Evolutionary conservation across 164 flowering plant species (phyloP).

Genomic region (Macadamia tetraphylla): DNA sequence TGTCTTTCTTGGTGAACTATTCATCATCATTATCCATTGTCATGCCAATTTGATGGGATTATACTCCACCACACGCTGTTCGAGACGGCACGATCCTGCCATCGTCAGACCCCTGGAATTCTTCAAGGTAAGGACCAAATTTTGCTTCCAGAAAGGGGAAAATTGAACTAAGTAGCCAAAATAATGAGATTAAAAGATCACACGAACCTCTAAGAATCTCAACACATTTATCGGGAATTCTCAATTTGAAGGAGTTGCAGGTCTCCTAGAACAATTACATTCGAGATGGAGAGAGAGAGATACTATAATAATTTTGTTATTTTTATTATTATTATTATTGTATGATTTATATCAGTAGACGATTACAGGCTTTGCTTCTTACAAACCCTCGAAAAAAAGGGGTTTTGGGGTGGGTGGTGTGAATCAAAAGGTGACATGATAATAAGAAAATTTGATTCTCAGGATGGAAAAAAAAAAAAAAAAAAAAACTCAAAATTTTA

Average conservation of each 20-base stretch:
- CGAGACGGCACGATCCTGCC: constrained; percentile 44
- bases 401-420: constrained; percentile 14
- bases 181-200: no score
- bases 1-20: no score
- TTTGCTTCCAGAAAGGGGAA: no score
- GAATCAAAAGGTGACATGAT: constrained; percentile 9
- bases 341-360: constrained; percentile 12
- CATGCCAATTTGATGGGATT: constrained; percentile 26
- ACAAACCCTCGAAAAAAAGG: constrained; percentile 34
- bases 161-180: no score
- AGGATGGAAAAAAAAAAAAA: neutral
- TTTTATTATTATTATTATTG: constrained; percentile 10
- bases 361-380: constrained; percentile 8
- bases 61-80: constrained; percentile 15
- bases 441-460: constrained; percentile 4
- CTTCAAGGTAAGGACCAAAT: neutral
- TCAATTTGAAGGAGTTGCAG: no score
- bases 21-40: neutral
- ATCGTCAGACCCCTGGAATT: constrained; percentile 3
- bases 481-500: no score
- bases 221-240: no score
- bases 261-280: no score
- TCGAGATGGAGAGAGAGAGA: neutral
- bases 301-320: neutral
- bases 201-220: no score